Conservation (phyloP, 148 eudicot species). For the Spergularia bocconei region DNA sequence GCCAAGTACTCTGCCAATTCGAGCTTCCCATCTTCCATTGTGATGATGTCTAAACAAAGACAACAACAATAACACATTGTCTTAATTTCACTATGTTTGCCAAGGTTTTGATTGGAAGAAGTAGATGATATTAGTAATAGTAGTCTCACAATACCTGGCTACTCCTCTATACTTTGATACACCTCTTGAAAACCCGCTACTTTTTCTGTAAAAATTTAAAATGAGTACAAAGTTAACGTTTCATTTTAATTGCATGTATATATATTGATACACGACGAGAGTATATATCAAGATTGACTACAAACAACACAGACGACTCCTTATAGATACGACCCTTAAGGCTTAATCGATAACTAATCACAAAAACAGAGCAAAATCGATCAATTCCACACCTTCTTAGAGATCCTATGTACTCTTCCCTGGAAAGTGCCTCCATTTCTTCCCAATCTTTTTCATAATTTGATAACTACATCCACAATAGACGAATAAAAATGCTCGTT, state of each 20-base stretch:
- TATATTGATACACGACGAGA: background rate
- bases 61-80: background rate
- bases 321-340: background rate
- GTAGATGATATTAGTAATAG: background rate
- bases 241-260: background rate
- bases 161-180: conserved; percentile 91
- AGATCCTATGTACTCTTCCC: conserved; percentile 82
- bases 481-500: background rate
- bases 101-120: background rate
- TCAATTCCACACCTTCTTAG: conserved; percentile 43
- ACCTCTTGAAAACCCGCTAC: conserved; percentile 83
- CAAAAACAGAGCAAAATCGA: background rate
- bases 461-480: conserved; percentile 36
- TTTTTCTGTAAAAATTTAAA: conserved; percentile 47
- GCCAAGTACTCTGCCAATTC: conserved; percentile 85
- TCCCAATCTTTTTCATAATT: conserved; percentile 56
- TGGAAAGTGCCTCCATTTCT: conserved; percentile 62
- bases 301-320: background rate
- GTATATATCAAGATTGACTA: background rate
- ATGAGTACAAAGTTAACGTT: background rate
- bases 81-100: background rate
- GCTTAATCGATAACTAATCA: background rate
- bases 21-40: conserved; percentile 95
- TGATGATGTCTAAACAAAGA: conserved; percentile 69
- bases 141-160: conserved; percentile 51